phyloP scores from a whole-genome alignment of 805 yeast genomes.

The Yarrowia sp. region DNA sequence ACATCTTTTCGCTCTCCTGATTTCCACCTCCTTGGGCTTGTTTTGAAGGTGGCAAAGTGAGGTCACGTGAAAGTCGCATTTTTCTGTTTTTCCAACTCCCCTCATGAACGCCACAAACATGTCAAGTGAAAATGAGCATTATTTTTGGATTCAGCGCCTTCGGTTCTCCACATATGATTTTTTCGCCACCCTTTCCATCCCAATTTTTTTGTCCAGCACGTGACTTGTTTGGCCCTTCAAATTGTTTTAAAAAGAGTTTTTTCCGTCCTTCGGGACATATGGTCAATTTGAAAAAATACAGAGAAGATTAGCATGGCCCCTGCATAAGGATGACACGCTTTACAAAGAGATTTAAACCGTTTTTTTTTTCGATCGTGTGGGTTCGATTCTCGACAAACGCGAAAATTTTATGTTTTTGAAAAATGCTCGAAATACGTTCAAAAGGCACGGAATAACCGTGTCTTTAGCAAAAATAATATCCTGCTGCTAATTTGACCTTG shows the following conservation, averaged over 20 bases:
- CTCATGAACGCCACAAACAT: background rate
- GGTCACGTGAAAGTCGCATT: background rate
- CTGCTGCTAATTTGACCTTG: too few relatives aligned
- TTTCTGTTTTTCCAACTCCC: background rate
- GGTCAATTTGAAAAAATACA: constrained; percentile 99
- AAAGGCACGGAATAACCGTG: too few relatives aligned
- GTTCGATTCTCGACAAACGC: background rate
- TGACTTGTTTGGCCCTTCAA: constrained; percentile 1
- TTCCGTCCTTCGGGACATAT: constrained; percentile 74
- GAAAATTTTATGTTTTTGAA: background rate
- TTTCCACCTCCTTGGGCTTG: too few relatives aligned
- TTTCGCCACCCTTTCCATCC: background rate
- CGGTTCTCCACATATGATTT: background rate
- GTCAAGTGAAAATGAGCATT: background rate
- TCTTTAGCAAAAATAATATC: too few relatives aligned
- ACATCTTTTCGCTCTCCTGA: background rate
- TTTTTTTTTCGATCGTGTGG: constrained; percentile 50
- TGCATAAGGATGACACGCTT: constrained; percentile 99
- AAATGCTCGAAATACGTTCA: too few relatives aligned
- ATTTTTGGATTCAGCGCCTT: background rate
- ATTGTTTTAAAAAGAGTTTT: background rate
- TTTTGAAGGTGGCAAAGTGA: too few relatives aligned
- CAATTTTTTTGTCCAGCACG: background rate
- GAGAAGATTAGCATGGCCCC: constrained; percentile 99
- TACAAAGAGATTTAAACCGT: constrained; percentile 98